Evolutionary conservation across 2,329 filamentous ascomycete genomes (phyloP), one percentile per base, ranked within the genome.

Genomic region (Clonostachys rosea): DNA sequence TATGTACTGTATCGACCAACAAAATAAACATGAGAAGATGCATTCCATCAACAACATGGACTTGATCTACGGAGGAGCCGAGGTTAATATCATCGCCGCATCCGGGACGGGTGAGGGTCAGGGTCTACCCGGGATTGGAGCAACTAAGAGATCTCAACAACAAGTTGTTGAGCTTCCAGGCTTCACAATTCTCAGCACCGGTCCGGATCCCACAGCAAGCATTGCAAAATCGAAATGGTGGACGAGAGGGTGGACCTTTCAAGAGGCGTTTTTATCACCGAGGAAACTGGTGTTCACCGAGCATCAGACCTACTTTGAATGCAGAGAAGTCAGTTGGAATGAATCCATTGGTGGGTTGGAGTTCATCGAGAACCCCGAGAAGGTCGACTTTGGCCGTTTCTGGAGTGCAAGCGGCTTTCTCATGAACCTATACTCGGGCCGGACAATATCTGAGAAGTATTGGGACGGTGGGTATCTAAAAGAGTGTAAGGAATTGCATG

Each of bases 1-100:
- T 17, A 51, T 53, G 10, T 45, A 59, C 14, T 62, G 59, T 37
- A 55, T 62, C 3, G 40, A 59, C n/a, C 59, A 62, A 40, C 55
- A 61, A 35, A 55, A 59, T 7, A 40, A 44, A 16, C n/a, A 40
- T 30, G 49, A 51, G 24, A 52, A 54, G 33, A 46, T 51, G 10
- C 43, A 54, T 7, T 52, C 59, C 40, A 55, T 60, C 40, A 50
- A 51, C 4, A 51, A 52, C 42, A 61, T 61, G 59, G 56, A 59
- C 13, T 47, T 52, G 3, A 43, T 59, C 5, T 61, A 59, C 40
- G 51, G 54, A 10, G 42, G 47, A 11, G 57, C 58, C 9, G 47
- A 42, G 0, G 34, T 60, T 13, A 59, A 56, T 1, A 52, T 61
- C 14, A 49, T 59, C 4, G 57, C 56, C 1, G 47, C 55, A 3